Evolutionary conservation across 257 asterid species (phyloP).

Genomic region (Salvia rosmarinus): DNA sequence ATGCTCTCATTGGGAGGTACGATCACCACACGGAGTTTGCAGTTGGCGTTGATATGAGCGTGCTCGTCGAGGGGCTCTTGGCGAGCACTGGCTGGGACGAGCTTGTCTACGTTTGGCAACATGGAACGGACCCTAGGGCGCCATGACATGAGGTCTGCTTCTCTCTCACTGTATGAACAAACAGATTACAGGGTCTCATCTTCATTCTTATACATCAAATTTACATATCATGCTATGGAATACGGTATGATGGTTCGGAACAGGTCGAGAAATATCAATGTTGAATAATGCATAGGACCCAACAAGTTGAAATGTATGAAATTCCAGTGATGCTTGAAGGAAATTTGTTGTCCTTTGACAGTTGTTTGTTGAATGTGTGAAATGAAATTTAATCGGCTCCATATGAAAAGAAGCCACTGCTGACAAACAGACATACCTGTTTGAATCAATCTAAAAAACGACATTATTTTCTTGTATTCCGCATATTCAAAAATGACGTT

Average conservation of each 20-base stretch:
- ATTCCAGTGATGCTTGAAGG: conserved; percentile 13
- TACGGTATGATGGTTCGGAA: conserved; percentile 30
- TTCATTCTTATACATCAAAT: conserved; percentile 21
- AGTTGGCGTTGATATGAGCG: conserved; percentile 94
- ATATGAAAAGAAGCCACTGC: background rate
- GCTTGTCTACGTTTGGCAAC: conserved; percentile 94
- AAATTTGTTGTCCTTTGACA: background rate
- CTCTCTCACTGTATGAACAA: conserved; percentile 29
- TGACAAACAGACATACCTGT: background rate
- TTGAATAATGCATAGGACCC: conserved; percentile 38
- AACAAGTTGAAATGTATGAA: conserved; percentile 26
- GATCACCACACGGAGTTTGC: conserved; percentile 98
- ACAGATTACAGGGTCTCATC: conserved; percentile 23
- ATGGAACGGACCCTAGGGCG: conserved; percentile 95
- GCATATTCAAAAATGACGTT: background rate
- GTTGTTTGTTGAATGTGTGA: background rate
- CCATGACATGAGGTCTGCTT: conserved; percentile 46
- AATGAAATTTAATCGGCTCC: background rate
- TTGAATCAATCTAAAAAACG: too few relatives aligned
- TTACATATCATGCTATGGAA: background rate
- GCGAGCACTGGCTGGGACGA: conserved; percentile 99
- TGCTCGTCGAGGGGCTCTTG: conserved; percentile 88
- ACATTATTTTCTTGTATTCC: too few relatives aligned
- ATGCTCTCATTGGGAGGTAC: conserved; percentile 80
- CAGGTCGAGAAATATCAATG: conserved; percentile 22